Percentiles rank a stretch among this genome's conserved stretches.
Conservation (phyloP, 1,284 basidiomycete genomes). For the Boletus sp. region DNA sequence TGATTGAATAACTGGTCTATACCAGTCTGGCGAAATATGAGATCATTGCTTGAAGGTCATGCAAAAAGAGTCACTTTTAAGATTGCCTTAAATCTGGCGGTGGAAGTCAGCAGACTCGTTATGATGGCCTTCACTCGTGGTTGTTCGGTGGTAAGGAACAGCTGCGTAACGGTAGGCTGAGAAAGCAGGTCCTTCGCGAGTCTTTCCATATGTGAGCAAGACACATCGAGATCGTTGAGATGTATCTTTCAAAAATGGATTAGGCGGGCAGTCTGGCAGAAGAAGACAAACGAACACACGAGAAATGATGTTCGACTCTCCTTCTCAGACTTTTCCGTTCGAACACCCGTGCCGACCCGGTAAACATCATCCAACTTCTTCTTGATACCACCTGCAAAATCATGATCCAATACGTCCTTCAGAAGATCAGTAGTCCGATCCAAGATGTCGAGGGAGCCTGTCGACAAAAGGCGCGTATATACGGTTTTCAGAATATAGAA, state of each 20-base stretch:
- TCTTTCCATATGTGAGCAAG: slow-evolving; percentile 83
- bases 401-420: slow-evolving; percentile 75
- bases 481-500: slow-evolving; percentile 93
- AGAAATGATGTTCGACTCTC: slow-evolving; percentile 81
- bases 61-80: slow-evolving; percentile 59
- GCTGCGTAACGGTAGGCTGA: slow-evolving; percentile 62
- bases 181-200: slow-evolving; percentile 71
- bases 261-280: not conserved
- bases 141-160: slow-evolving; percentile 70
- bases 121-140: slow-evolving; percentile 50
- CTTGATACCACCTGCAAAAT: slow-evolving; percentile 79
- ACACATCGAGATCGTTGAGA: slow-evolving; percentile 89
- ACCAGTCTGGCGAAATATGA: slow-evolving; percentile 58
- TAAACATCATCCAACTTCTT: slow-evolving; percentile 90
- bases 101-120: slow-evolving; percentile 53
- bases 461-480: slow-evolving; percentile 72
- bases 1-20: slow-evolving; percentile 96
- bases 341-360: slow-evolving; percentile 52
- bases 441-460: slow-evolving; percentile 67
- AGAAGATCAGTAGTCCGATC: slow-evolving; percentile 64
- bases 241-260: slow-evolving; percentile 59
- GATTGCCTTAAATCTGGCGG: slow-evolving; percentile 68
- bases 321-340: slow-evolving; percentile 74
- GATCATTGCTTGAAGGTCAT: slow-evolving; percentile 4
- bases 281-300: slow-evolving; percentile 52